phyloP scores from a whole-genome alignment of 2,329 filamentous ascomycete genomes.

The Hypoxylon sp. region DNA sequence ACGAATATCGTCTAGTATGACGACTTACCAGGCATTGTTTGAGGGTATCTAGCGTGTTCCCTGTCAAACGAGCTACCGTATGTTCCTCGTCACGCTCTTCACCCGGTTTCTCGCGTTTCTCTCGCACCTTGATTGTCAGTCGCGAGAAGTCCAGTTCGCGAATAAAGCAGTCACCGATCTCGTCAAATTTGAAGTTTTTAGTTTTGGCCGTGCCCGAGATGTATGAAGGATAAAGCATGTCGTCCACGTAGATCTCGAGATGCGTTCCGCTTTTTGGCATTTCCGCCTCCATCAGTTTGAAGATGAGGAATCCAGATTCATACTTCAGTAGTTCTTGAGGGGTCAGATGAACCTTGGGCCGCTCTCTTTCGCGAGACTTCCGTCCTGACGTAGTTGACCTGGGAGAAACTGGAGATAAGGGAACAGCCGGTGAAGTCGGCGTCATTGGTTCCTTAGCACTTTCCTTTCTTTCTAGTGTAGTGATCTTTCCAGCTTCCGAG shows the following conservation, averaged over 20 bases:
- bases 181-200: constrained; percentile 81
- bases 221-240: constrained; percentile 93
- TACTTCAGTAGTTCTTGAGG: constrained; percentile 86
- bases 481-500: constrained; percentile 61
- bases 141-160: constrained; percentile 97
- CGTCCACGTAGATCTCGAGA: constrained; percentile 92
- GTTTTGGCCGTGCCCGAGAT: constrained; percentile 80
- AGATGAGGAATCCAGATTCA: constrained; percentile 92
- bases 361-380: constrained; percentile 67
- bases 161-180: constrained; percentile 95
- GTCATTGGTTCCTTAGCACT: constrained; percentile 48
- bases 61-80: constrained; percentile 83
- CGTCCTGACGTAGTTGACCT: constrained; percentile 48
- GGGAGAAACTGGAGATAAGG: constrained; percentile 59
- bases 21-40: constrained; percentile 83
- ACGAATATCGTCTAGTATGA: not conserved
- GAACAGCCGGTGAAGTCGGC: constrained; percentile 57
- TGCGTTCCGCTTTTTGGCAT: constrained; percentile 81
- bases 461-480: constrained; percentile 53
- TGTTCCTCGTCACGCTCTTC: constrained; percentile 76
- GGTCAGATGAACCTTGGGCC: constrained; percentile 82
- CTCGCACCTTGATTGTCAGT: constrained; percentile 87
- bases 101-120: constrained; percentile 80
- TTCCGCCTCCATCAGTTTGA: constrained; percentile 92
- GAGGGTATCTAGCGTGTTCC: constrained; percentile 87